These are phyloP conservation scores for Macrotyloma uniflorum DNA, from an alignment of 306 rosid genomes.

Conservation along the genomic window DNA sequence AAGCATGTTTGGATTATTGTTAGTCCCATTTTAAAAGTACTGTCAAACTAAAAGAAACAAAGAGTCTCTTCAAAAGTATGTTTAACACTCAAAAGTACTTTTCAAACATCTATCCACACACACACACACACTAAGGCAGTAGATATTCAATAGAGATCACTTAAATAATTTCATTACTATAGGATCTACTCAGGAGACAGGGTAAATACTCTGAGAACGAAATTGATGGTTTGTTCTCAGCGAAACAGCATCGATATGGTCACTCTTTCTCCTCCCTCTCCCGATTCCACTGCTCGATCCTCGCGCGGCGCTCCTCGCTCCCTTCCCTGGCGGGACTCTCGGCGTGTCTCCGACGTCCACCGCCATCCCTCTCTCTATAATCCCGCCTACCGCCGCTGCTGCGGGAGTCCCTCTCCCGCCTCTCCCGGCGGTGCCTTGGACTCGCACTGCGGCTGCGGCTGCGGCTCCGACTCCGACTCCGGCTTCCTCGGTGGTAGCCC, in stretches of 20 bases:
- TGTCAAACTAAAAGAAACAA: too few species aligned
- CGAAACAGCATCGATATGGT: not conserved
- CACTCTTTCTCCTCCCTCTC: conserved; percentile 62
- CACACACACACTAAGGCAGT: too few species aligned
- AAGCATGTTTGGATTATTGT: too few species aligned
- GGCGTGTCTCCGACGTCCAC: conserved; percentile 44
- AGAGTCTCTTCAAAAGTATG: too few species aligned
- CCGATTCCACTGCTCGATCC: conserved; percentile 79
- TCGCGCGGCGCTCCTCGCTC: conserved; percentile 76
- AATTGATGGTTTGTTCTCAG: not conserved
- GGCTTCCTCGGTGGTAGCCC: not conserved
- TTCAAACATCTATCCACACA: too few species aligned
- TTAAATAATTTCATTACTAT: not conserved
- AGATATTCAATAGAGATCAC: not conserved
- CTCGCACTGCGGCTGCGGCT: conserved; percentile 43
- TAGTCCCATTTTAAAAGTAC: too few species aligned
- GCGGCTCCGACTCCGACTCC: conserved; percentile 41
- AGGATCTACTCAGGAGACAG: not conserved
- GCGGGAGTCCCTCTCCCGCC: conserved; percentile 36
- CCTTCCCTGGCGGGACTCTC: conserved; percentile 64
- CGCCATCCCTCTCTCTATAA: conserved; percentile 30
- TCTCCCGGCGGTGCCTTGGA: conserved; percentile 48
- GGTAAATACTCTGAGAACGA: not conserved
- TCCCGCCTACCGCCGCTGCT: conserved; percentile 14
- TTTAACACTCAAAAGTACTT: too few species aligned